Base-by-base conservation (phyloP, 2,329 filamentous ascomycete genomes). In the Penicillium brasilianum region DNA sequence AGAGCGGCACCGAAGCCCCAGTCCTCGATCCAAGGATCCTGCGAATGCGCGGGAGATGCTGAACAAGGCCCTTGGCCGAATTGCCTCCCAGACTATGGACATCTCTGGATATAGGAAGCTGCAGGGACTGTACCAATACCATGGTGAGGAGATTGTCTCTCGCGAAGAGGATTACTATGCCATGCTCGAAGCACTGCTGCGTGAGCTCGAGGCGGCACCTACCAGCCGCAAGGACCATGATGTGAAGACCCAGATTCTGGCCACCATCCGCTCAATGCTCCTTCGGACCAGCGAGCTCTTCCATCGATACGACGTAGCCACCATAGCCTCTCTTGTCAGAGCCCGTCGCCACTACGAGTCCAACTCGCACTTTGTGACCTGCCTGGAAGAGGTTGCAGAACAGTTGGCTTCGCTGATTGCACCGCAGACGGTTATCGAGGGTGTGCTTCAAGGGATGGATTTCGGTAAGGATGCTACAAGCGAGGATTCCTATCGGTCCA, bases 51-150 rank as follows among this genome's bases (percentile, higher is more conserved):
- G 67, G 48, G 73, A 76, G 48, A 77, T 78, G 70, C 71, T 80
- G 20, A 71, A 70, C 48, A 78, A 76, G 52, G 77, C 72, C 1
- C 73, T 79, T 13, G 64, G 65, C 44, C 73, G 74, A 30, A 78
- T 81, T 32, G 68, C 66, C 20, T 69, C 73, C 0, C 71, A 72
- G 28, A 70, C 67, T 2, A 74, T 81, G 62, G 78, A 80, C 55
- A 74, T 79, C 20, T 74, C 75, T 41, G 78, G 76, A 28, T 80
- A 80, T 59, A 74, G 78, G 8, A 80, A 80, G 60, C 64, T 81
- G 5, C 78, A 81, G 59, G 71, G 71, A 4, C 63, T 80, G 16
- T 75, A 80, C 62, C 71, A 76, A 59, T 73, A 72, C 49, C 75
- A 78, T 28, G 67, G 67, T 48, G 70, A 76, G 28, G 66, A 71